Evolutionary conservation across 371 early-diverging fungal species (phyloP), one percentile per base, ranked within the genome.

Genomic region (Syncephalastrum racemosum): DNA sequence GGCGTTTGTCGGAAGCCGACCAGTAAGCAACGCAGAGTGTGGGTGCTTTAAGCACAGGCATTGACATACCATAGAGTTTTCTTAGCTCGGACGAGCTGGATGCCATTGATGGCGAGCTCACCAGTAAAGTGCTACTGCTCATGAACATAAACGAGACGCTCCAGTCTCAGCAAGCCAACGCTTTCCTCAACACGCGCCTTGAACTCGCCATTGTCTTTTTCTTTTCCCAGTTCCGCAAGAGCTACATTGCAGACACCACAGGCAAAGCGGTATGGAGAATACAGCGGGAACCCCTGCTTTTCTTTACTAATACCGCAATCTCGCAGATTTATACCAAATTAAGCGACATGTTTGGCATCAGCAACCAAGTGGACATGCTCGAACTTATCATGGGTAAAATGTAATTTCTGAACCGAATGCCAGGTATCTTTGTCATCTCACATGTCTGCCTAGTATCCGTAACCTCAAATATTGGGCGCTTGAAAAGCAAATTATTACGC

Each of bases 161-260:
- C 46, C 79, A 61, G 41, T 74, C 51, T 24, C 71, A 77, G 36
- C 75, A 77, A 49, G 78, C 76, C 15, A 69, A 58, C 24, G 55
- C 66, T 0, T 69, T 71, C 18, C 63, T 77, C 48, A 75, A 76
- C 59, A 81, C 86, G 66, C 73, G 81, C 44, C 72, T 92, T 24
- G 92, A 92, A 54, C 74, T 80, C 49, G 85, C 93, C 1, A 86
- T 94, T 59, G 67, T 94, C 4, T 87, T 86, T 60, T 89, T 94
- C 59, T 91, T 88, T 64, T 71, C 80, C 15, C 80, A 81, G 42
- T 94, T 94, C 62, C 75, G 88, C 46, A 85, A 88, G 43, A 81
- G 86, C 8, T 94, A 94, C 60, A 83, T 94, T 44, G 82, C 90
- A 47, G 91, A 65, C 15, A 44, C 56, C 4, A 54, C 60, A 6